phyloP scores from a whole-genome alignment of 2,329 filamentous ascomycete species.

The Albifimbria verrucaria region DNA sequence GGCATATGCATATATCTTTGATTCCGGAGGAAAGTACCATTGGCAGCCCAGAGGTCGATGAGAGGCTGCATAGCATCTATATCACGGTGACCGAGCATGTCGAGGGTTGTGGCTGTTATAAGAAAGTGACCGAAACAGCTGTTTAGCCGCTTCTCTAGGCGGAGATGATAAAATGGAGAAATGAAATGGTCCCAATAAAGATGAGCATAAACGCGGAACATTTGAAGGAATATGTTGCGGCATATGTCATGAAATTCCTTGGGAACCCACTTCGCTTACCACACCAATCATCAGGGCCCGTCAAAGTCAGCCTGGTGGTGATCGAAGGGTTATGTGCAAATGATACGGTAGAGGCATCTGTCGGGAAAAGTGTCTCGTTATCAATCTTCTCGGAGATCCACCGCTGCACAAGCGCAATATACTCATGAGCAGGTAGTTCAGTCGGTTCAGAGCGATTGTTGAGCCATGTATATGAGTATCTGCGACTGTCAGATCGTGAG shows the following conservation, averaged over 20 bases:
- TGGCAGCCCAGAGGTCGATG: constrained; percentile 82
- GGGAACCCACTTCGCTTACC: constrained; percentile 88
- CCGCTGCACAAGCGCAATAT: constrained; percentile 87
- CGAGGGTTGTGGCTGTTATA: constrained; percentile 70
- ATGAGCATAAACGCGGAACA: constrained; percentile 94
- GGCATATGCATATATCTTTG: constrained; percentile 63
- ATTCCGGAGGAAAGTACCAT: constrained; percentile 79
- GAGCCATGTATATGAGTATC: constrained; percentile 2
- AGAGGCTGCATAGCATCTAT: constrained; percentile 89
- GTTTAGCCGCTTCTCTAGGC: constrained; percentile 71
- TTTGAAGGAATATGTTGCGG: constrained; percentile 87
- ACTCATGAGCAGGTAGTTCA: constrained; percentile 83
- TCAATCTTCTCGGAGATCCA: constrained; percentile 94
- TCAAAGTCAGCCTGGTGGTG: constrained; percentile 60
- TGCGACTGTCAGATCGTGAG: constrained; percentile 36
- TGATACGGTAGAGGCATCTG: no score
- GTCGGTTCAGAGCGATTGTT: constrained; percentile 61
- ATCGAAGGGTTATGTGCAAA: constrained; percentile 54
- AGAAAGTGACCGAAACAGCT: constrained; percentile 81
- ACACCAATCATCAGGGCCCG: constrained; percentile 66
- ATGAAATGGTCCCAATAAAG: constrained; percentile 92
- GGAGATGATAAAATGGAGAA: constrained; percentile 75
- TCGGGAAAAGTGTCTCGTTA: no score
- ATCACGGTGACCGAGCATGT: constrained; percentile 78
- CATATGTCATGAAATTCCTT: constrained; percentile 79